phyloP scores from a whole-genome alignment of 148 eudicot genomes.

The Bassia scoparia region DNA sequence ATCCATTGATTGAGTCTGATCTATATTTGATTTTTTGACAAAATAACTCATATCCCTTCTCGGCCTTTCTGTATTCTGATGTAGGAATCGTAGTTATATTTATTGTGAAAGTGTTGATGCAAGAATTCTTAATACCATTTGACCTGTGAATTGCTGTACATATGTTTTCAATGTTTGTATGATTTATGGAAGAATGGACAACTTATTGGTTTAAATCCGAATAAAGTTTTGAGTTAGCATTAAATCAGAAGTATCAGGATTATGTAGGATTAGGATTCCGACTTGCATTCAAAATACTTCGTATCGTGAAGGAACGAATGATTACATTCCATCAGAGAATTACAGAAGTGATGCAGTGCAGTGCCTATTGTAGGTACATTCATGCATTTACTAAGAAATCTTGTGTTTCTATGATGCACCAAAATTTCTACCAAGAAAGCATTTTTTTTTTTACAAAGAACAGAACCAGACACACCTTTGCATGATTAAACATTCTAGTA shows the following conservation, averaged over 20 bases:
- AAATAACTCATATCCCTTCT: background rate
- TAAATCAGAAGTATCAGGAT: too few relatives aligned
- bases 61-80: background rate
- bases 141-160: too few relatives aligned
- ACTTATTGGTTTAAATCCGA: too few relatives aligned
- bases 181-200: too few relatives aligned
- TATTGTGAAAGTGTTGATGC: background rate
- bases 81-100: background rate
- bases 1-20: slow-evolving; percentile 7
- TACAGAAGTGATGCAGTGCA: background rate
- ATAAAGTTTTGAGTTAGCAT: too few relatives aligned
- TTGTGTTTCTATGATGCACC: background rate
- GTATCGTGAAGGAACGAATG: background rate
- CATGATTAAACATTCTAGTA: too few relatives aligned
- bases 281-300: too few relatives aligned
- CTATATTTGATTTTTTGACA: background rate
- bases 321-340: background rate
- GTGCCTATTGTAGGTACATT: background rate
- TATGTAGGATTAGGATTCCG: too few relatives aligned
- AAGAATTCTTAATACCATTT: background rate
- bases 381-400: background rate
- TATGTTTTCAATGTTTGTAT: too few relatives aligned
- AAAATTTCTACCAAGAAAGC: background rate
- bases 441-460: slow-evolving; percentile 7
- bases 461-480: slow-evolving; percentile 9